Evolutionary conservation across 2,329 filamentous ascomycete genomes (phyloP).

Genomic region (Calonectria fujianensis): DNA sequence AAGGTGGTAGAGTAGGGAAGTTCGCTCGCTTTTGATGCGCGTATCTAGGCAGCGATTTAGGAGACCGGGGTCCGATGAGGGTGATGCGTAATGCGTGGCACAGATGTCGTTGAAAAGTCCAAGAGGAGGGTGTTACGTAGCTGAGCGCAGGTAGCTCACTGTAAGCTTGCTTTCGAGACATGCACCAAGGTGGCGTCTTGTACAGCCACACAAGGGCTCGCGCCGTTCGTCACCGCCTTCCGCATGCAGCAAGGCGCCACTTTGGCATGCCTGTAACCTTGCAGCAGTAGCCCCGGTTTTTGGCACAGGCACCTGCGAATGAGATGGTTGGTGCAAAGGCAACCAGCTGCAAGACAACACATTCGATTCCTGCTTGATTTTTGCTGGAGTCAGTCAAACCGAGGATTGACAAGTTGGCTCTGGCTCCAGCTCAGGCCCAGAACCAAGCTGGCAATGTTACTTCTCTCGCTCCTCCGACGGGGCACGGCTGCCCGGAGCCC

Average conservation of each 20-base stretch:
- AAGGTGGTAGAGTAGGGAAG: constrained; percentile 19
- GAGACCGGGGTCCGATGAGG: constrained; percentile 46
- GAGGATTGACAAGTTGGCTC: constrained; percentile 47
- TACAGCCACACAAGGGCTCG: constrained; percentile 40
- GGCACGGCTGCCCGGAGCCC: constrained; percentile 45
- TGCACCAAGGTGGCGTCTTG: constrained; percentile 31
- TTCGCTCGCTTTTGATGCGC: constrained; percentile 35
- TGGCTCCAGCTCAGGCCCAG: constrained; percentile 23
- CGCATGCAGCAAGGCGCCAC: constrained; percentile 3
- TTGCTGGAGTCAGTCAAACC: constrained; percentile 20
- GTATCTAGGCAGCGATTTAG: constrained; percentile 53
- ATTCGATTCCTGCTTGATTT: constrained; percentile 31
- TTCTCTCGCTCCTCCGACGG: constrained; percentile 51
- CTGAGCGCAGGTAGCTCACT: constrained; percentile 41
- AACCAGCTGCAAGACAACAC: constrained; percentile 39
- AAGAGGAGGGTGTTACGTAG: constrained; percentile 51
- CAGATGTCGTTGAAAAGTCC: constrained; percentile 50
- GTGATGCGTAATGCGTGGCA: constrained; percentile 49
- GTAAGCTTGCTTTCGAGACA: constrained; percentile 33
- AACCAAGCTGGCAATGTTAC: constrained; percentile 49
- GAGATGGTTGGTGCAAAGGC: constrained; percentile 44
- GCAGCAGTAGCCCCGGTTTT: constrained; percentile 26
- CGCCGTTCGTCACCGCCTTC: constrained; percentile 42
- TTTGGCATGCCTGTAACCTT: constrained; percentile 9
- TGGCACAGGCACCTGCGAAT: constrained; percentile 42